phyloP scores from a whole-genome alignment of 306 rosid species.

The Alnus rubra region DNA sequence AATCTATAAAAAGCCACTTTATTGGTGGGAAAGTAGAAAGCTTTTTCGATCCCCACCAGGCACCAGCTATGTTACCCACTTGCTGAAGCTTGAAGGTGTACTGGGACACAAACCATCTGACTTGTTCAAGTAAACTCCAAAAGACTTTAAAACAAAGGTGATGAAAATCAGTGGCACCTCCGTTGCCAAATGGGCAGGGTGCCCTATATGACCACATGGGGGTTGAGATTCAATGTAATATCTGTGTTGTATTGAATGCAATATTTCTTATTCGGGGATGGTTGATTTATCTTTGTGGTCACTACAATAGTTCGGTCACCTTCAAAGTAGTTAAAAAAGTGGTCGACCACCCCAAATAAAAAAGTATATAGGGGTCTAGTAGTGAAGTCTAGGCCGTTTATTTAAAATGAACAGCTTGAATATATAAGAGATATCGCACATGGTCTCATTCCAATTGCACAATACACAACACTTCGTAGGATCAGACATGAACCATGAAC shows the following conservation, averaged over 20 bases:
- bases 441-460: neutral
- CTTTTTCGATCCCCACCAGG: neutral
- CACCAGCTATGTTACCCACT: neutral
- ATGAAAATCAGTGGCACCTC: neutral
- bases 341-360: too few relatives aligned
- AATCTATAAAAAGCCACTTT: neutral
- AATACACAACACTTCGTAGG: neutral
- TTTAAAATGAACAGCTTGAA: too few relatives aligned
- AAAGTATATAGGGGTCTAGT: too few relatives aligned
- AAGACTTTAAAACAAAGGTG: neutral
- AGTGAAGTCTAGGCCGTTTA: too few relatives aligned
- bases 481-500: neutral
- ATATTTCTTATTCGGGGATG: too few relatives aligned
- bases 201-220: neutral
- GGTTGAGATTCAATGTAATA: too few relatives aligned
- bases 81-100: neutral
- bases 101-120: constrained; percentile 14
- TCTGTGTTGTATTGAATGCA: too few relatives aligned
- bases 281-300: too few relatives aligned
- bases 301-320: too few relatives aligned
- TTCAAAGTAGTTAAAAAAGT: too few relatives aligned
- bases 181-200: neutral
- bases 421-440: too few relatives aligned
- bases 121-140: constrained; percentile 9
- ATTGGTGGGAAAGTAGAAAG: neutral